phyloP scores from a whole-genome alignment of 371 early-diverging fungal genomes.

The Capillidium heterosporum region DNA sequence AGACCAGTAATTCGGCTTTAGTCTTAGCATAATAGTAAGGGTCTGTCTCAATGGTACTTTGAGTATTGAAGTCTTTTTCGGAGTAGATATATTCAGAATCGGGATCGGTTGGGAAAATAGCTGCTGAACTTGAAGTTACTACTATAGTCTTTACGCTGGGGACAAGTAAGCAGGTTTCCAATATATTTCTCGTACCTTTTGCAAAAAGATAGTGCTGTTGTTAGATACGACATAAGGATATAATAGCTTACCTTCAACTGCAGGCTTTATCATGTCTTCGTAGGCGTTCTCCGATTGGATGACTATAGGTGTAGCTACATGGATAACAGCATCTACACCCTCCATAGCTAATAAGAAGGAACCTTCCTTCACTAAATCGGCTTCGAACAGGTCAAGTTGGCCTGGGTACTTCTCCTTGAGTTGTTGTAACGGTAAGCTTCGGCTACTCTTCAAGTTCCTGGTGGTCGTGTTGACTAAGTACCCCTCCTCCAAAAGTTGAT shows the following conservation, averaged over 20 bases:
- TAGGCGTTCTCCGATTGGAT: not conserved
- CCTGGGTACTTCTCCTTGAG: not conserved
- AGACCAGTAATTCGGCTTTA: not conserved
- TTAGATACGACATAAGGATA: not conserved
- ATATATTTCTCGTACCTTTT: not conserved
- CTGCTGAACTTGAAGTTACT: not conserved
- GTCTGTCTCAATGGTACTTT: not conserved
- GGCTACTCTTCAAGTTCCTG: not conserved
- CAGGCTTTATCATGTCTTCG: not conserved
- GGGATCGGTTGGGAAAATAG: not conserved
- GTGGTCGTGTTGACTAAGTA: not conserved
- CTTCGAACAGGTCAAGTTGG: not conserved
- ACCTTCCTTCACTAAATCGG: not conserved
- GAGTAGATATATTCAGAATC: not conserved
- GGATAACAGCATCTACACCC: not conserved
- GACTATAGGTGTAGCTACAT: not conserved
- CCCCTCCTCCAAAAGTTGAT: not conserved
- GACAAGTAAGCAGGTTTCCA: not conserved
- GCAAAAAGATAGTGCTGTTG: not conserved
- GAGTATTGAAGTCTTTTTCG: not conserved
- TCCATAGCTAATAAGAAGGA: not conserved
- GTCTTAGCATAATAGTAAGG: slow-evolving; percentile 1
- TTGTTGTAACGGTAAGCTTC: not conserved
- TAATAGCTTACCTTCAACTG: slow-evolving; percentile 1
- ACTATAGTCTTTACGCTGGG: not conserved